phyloP scores from a whole-genome alignment of 2,329 filamentous ascomycete genomes.

The Clonostachys sp. region DNA sequence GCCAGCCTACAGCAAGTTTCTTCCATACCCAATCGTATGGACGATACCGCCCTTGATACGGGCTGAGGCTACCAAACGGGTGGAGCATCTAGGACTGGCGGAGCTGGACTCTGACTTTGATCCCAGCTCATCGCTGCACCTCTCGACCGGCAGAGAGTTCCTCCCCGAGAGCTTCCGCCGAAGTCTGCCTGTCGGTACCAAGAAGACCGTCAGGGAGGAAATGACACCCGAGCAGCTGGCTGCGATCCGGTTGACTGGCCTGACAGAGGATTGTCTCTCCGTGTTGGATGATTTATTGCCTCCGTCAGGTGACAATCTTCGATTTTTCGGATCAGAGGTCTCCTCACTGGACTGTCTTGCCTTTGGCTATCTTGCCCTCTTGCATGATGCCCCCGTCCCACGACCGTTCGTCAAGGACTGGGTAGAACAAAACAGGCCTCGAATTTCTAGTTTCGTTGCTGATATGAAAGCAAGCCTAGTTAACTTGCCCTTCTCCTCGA shows the following conservation, averaged over 20 bases:
- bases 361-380: slow-evolving; percentile 74
- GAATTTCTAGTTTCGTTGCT: slow-evolving; percentile 22
- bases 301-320: not conserved
- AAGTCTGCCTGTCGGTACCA: slow-evolving; percentile 32
- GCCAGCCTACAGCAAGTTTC: slow-evolving; percentile 72
- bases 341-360: slow-evolving; percentile 68
- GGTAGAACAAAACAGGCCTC: slow-evolving; percentile 22
- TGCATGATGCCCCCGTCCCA: slow-evolving; percentile 49
- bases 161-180: slow-evolving; percentile 32
- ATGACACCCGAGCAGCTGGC: slow-evolving; percentile 68
- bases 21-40: slow-evolving; percentile 87
- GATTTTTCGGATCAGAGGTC: slow-evolving; percentile 1
- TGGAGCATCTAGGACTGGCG: slow-evolving; percentile 65
- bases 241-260: slow-evolving; percentile 70
- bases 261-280: slow-evolving; percentile 67
- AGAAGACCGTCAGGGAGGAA: slow-evolving; percentile 54
- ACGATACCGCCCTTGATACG: slow-evolving; percentile 73
- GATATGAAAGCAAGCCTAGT: slow-evolving; percentile 14
- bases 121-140: slow-evolving; percentile 25
- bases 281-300: slow-evolving; percentile 42
- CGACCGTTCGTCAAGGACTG: slow-evolving; percentile 34
- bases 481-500: slow-evolving; percentile 17
- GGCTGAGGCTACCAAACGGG: slow-evolving; percentile 63
- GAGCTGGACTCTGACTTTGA: slow-evolving; percentile 59
- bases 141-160: slow-evolving; percentile 26